Base-by-base conservation (phyloP, 768 basidiomycete species). In the Podaxis rugospora region DNA sequence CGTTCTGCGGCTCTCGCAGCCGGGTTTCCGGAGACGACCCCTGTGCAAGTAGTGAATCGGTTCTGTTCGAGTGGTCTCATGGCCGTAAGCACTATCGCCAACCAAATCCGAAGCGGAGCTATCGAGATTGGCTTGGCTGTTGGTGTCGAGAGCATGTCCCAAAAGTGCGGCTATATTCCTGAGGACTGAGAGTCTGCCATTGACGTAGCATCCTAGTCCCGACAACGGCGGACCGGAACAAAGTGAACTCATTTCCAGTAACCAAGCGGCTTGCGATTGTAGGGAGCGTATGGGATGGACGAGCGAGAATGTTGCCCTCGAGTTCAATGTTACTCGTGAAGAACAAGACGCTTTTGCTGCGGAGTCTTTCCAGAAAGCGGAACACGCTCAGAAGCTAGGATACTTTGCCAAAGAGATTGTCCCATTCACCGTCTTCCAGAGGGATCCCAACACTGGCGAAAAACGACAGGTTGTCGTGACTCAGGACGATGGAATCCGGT, bases 41-140 rank as follows among this genome's bases (percentile, higher is more conserved):
- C 92, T 0, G 74, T 91, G 9, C 86, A 92, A 68, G 80, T 78
- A 25, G 75, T 93, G 66, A 93, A 93, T 69, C 78, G 92, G 32
- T 91, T 92, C 71, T 94, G 92, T 68, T 90, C 90, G 2, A 89
- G 86, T 62, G 92, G 91, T 25, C 82, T 94, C n/a, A 91, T 93
- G 88, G 89, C 92, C 11, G 79, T 88, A 32, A 89, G 88, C 9
- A 80, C 81, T 32, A 85, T 93, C 59, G 82, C 89, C 21, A 93
- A 92, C 71, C 84, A 89, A 67, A 84, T 94, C 51, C 80, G 83
- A 14, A 79, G 79, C 10, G 89, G 90, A n/a, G 88, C 93, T 69
- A 90, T 93, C 47, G 83, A 92, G 47, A 78, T 93, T 56, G 92
- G 92, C 2, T 76, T 93, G 16, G 90, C 90, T 32, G 71, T 92